Conservation (phyloP, 2,329 filamentous ascomycete genomes). For the Pseudogymnoascus sp. region DNA sequence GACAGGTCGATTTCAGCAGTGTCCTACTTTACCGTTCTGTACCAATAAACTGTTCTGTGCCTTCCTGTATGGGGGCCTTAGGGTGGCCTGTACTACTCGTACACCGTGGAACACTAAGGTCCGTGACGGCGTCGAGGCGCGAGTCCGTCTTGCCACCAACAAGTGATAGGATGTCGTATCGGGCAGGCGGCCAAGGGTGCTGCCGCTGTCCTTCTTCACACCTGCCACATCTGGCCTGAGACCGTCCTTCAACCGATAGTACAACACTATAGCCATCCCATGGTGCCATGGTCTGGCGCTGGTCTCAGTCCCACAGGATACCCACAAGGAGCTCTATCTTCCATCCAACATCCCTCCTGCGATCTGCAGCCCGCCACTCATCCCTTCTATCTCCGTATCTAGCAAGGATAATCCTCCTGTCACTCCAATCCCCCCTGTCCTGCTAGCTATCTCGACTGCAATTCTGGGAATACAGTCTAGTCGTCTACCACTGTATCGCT, state of each 20-base stretch:
- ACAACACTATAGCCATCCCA: slow-evolving; percentile 1
- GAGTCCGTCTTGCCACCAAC: not conserved
- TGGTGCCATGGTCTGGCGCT: not conserved
- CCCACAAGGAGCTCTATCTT: not conserved
- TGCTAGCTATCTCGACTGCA: slow-evolving; percentile 7
- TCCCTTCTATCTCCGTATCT: slow-evolving; percentile 1
- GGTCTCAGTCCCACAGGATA: slow-evolving; percentile 3
- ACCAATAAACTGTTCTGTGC: not conserved
- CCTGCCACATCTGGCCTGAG: not conserved
- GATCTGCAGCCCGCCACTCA: not conserved
- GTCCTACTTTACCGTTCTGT: not conserved
- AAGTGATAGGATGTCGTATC: slow-evolving; percentile 3
- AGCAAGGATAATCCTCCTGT: not conserved
- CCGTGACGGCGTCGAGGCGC: not conserved
- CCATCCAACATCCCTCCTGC: not conserved
- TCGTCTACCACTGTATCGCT: not conserved
- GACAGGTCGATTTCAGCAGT: not conserved
- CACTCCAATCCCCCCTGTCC: not conserved
- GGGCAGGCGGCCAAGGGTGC: not conserved
- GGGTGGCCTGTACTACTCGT: not conserved
- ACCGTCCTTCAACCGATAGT: not conserved
- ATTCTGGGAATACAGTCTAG: not conserved
- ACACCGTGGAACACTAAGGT: not conserved
- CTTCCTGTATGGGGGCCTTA: not conserved
- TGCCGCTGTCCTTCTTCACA: not conserved